Evolutionary conservation across 192 early-diverging fungal genomes (phyloP), one percentile per base, ranked within the genome.

Genomic region (Haplosporangium gracile): DNA sequence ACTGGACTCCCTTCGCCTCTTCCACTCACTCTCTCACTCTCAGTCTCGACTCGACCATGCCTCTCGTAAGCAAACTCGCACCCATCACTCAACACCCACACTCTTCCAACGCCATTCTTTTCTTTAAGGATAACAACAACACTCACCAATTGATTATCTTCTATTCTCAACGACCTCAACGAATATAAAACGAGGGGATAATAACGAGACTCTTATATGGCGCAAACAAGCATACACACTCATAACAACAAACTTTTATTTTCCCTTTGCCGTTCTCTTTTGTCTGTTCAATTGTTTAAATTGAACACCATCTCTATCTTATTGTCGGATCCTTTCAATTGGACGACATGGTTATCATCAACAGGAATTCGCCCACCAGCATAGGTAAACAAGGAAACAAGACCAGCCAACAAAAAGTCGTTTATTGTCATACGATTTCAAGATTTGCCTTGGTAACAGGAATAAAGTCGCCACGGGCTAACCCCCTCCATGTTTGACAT

Each of bases 331-430:
- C 49, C 29, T 72, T 45, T 45, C 49, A 24, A 26, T 40, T 43
- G 45, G 13, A n/a, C 26, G 22, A 40, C 72, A 34, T 73, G 47
- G 26, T 26, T 32, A 45, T 55, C 68, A 29, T 60, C 38, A 65
- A 57, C 78, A 92, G 92, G 92, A 92, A 89, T 89, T 88, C 81
- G 92, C 92, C 60, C 82, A 91, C 49, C 92, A 92, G 79, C 87
- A 88, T 78, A 92, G 89, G 92, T 91, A 91, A 88, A 75, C 68
- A 71, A 3, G 60, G 9, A 1, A 26, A 26, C 2, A 26, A 43
- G 18, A 70, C 29, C 8, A 68, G 36, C 16, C 0, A 60, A 26
- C 22, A n/a, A 8, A 65, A 65, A 32, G 60, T 29, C 60, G 29
- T 65, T 11, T 8, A 10, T 26, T 26, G n/a, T 65, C 24, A 29